Base-by-base conservation (phyloP, 495 filamentous ascomycete genomes). In the Umbilicaria muhlenbergii region DNA sequence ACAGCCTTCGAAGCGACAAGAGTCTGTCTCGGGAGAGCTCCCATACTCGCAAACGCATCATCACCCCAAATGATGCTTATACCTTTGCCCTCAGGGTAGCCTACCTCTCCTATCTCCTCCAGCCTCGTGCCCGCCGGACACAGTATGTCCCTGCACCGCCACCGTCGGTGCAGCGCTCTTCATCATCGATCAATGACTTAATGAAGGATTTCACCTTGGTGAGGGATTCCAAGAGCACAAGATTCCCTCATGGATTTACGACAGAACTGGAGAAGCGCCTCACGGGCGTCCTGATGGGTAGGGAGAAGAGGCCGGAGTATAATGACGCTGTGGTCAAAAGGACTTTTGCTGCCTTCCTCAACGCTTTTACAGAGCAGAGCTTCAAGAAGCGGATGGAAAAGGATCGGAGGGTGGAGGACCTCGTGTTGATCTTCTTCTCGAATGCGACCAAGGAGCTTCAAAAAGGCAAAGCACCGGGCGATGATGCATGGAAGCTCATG, bases 71-170 rank as follows among this genome's bases (percentile, higher is more conserved):
- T 49, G 84, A 94, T 63, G 87, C 84, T 59, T 93, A 87, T 65
- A 80, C 75, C 34, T 93, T 80, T 58, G 86, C 87, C 49, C 77
- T 99, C 41, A 82, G 92, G 41, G 78, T 85, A 52, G 87, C 92
- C 51, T 95, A 86, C 61, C 81, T 99, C 28, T 67, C 84, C 64
- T 88, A 99, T 61, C 79, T 96, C 21, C 78, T 99, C 40, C 83
- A 93, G 53, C 91, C 92, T 48, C 81, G 86, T 51, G 73, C 81
- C 50, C 86, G 86, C 59, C 75, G 86, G 54, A 78, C 83, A 51
- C 83, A 93, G 64, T 88, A 83, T 74, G 75, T 84, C 39, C 64
- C 75, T 12, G 70, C 73, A 19, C 65, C 74, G 47, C 66, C 59
- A 52, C 74, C 73, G 49, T 80, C 71, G 51, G 71, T 69, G 5